These are phyloP conservation scores for Thalia dealbata DNA, from an alignment of 176 grass and related monocot genomes.

Conservation along the genomic window DNA sequence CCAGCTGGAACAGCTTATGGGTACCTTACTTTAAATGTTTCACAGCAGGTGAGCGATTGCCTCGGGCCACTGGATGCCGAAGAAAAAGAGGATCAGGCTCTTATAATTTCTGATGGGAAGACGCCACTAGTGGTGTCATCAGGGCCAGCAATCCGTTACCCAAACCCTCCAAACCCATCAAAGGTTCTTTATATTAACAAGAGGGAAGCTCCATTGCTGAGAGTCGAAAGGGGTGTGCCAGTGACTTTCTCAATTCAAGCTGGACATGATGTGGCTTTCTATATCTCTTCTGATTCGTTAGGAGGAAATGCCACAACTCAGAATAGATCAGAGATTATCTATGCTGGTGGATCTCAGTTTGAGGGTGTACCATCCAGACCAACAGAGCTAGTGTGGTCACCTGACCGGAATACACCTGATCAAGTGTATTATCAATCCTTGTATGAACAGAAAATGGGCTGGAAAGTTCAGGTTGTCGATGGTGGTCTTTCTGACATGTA, in stretches of 20 bases:
- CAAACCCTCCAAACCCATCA: constrained; percentile 60
- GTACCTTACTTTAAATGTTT: constrained; percentile 47
- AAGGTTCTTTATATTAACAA: constrained; percentile 94
- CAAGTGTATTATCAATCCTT: constrained; percentile 64
- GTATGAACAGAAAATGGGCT: constrained; percentile 65
- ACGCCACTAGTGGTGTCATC: constrained; percentile 50
- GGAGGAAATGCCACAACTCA: constrained; percentile 69
- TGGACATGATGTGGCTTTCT: constrained; percentile 66
- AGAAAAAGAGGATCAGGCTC: constrained; percentile 82
- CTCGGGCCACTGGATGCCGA: constrained; percentile 65
- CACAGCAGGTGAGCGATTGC: constrained; percentile 22
- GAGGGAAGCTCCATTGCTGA: constrained; percentile 84
- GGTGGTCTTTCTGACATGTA: constrained; percentile 24
- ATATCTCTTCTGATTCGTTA: constrained; percentile 69
- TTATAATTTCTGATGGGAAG: constrained; percentile 68
- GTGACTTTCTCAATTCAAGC: constrained; percentile 83
- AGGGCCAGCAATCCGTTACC: constrained; percentile 59
- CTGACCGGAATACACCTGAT: constrained; percentile 77
- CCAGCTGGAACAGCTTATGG: constrained; percentile 33
- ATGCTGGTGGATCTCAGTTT: constrained; percentile 30
- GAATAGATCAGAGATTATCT: constrained; percentile 56
- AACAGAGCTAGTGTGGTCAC: constrained; percentile 54
- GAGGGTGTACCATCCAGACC: constrained; percentile 67
- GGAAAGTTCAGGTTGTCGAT: constrained; percentile 31
- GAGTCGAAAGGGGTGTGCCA: constrained; percentile 83